These are phyloP conservation scores for Lepraria neglecta DNA, from an alignment of 495 filamentous ascomycete species.

Conservation along the genomic window DNA sequence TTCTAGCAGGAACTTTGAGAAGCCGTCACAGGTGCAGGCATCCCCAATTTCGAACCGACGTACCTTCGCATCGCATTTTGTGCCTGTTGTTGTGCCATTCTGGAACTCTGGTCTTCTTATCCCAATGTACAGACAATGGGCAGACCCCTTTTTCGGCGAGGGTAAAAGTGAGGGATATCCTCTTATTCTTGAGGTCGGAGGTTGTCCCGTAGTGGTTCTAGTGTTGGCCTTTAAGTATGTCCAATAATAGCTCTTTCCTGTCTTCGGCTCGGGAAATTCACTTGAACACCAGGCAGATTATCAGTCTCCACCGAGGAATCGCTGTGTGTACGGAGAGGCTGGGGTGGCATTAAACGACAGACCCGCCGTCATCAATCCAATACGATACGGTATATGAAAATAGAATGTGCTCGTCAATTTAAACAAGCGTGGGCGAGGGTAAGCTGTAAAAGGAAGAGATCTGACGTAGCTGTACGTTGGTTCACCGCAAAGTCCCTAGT, in stretches of 20 bases:
- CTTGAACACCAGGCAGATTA: constrained; percentile 1
- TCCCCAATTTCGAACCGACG: constrained; percentile 24
- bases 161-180: not conserved
- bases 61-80: constrained; percentile 73
- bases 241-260: not conserved
- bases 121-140: not conserved
- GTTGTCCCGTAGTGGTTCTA: not conserved
- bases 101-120: not conserved
- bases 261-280: not conserved
- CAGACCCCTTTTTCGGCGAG: constrained; percentile 1
- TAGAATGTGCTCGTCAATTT: not conserved
- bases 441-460: constrained; percentile 4
- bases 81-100: constrained; percentile 54
- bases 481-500: not conserved
- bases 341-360: constrained; percentile 15
- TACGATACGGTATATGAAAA: not conserved
- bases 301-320: not conserved
- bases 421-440: constrained; percentile 1
- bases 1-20: not conserved
- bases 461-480: constrained; percentile 9
- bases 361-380: constrained; percentile 14
- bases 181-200: not conserved
- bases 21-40: not conserved
- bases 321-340: not conserved
- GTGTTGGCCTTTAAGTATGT: not conserved